Conservation (phyloP, 371 early-diverging fungal species). For the Mucor racemosus region DNA sequence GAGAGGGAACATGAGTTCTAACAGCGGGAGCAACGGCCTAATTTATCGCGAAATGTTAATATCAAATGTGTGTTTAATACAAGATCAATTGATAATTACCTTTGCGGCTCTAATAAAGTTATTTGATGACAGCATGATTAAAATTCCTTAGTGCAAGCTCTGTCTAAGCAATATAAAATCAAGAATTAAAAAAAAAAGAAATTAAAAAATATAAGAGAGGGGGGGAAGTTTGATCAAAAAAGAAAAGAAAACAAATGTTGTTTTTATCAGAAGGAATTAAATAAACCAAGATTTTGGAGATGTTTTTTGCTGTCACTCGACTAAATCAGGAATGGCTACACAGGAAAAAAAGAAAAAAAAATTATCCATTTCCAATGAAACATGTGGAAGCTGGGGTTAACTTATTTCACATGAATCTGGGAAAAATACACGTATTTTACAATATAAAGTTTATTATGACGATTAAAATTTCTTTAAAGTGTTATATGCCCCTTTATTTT, state of each 20-base stretch:
- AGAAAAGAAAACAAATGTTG: conserved; percentile 20
- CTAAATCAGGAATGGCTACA: conserved; percentile 49
- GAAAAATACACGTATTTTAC: conserved; percentile 15
- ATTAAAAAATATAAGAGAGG: conserved; percentile 25
- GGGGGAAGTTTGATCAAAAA: conserved; percentile 22
- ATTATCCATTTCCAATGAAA: conserved; percentile 23
- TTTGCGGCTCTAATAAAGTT: conserved; percentile 41
- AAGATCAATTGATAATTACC: conserved; percentile 19
- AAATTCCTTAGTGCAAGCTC: conserved; percentile 26
- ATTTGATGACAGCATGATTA: conserved; percentile 39
- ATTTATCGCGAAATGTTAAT: not conserved
- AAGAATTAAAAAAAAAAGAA: conserved; percentile 7
- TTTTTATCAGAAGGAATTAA: conserved; percentile 12
- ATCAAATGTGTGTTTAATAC: not conserved
- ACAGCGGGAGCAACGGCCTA: conserved; percentile 42
- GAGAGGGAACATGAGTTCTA: conserved; percentile 34
- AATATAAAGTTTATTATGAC: conserved; percentile 16
- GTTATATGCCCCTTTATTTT: not conserved
- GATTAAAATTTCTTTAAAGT: not conserved
- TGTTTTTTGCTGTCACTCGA: conserved; percentile 62
- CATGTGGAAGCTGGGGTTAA: conserved; percentile 28
- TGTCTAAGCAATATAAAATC: conserved; percentile 19
- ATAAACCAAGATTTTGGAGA: conserved; percentile 7
- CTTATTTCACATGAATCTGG: conserved; percentile 36
- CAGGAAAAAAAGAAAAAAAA: conserved; percentile 26